These are phyloP conservation scores for Hyparrhenia diplandra DNA, from an alignment of 176 grass and related monocot species.

Conservation along the genomic window DNA sequence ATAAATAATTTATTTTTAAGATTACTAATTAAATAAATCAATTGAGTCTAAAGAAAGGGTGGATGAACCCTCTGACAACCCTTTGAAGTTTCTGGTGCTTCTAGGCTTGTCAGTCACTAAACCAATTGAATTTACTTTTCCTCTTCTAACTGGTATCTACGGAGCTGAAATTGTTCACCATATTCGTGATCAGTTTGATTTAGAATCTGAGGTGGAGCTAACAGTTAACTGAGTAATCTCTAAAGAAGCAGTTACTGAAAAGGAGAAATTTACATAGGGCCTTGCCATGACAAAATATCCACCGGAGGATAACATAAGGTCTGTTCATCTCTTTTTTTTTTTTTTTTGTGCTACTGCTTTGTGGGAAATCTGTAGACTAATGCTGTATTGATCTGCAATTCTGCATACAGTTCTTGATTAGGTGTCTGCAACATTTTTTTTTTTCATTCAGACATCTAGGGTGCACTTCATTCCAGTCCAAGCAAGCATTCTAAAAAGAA, in stretches of 20 bases:
- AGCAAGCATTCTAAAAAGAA: background rate
- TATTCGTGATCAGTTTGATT: slow-evolving; percentile 14
- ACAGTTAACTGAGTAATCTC: slow-evolving; percentile 16
- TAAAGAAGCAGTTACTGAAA: background rate
- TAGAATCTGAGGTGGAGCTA: slow-evolving; percentile 19
- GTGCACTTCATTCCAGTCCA: background rate
- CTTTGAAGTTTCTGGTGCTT: too few relatives aligned
- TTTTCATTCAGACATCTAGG: background rate
- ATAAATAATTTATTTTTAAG: too few relatives aligned
- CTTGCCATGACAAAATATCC: background rate
- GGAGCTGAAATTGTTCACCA: slow-evolving; percentile 17
- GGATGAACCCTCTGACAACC: too few relatives aligned
- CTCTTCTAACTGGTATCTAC: background rate
- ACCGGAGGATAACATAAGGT: background rate
- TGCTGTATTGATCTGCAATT: background rate
- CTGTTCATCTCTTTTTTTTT: background rate
- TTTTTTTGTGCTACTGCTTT: background rate
- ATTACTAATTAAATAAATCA: too few relatives aligned
- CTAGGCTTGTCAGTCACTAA: too few relatives aligned
- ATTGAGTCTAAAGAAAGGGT: too few relatives aligned
- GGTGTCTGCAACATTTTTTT: background rate
- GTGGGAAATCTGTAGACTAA: background rate
- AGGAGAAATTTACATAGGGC: background rate
- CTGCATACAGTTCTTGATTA: background rate
- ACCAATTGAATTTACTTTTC: too few relatives aligned